Conservation (phyloP, 306 rosid genomes). For the Castanopsis chinensis region DNA sequence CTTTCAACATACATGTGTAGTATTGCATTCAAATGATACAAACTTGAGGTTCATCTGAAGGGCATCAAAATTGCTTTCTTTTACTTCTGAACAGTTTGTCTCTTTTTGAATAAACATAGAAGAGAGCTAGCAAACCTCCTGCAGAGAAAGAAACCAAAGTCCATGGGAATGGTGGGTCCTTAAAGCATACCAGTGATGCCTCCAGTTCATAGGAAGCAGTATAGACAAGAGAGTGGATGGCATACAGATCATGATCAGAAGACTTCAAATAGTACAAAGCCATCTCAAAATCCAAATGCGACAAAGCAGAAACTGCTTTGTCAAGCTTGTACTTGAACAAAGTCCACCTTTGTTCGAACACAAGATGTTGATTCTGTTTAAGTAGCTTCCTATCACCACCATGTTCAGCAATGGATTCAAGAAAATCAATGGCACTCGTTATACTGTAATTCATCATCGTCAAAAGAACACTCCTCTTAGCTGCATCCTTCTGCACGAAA, state of each 20-base stretch:
- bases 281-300: conserved; percentile 84
- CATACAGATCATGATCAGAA: conserved; percentile 88
- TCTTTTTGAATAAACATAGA: conserved; percentile 63
- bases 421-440: conserved; percentile 66
- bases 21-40: conserved; percentile 51
- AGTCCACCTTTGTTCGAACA: conserved; percentile 88
- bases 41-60: conserved; percentile 30
- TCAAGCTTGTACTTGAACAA: conserved; percentile 84
- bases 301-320: conserved; percentile 79
- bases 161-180: conserved; percentile 95
- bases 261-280: conserved; percentile 74
- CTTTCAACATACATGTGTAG: conserved; percentile 46
- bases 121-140: conserved; percentile 45
- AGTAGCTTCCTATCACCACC: conserved; percentile 86
- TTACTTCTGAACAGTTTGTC: conserved; percentile 76
- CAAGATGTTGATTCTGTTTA: conserved; percentile 58
- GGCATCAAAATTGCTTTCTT: conserved; percentile 87
- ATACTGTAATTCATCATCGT: conserved; percentile 69
- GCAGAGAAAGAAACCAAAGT: conserved; percentile 45
- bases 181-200: conserved; percentile 86
- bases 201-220: conserved; percentile 77
- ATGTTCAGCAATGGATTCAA: conserved; percentile 62
- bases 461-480: conserved; percentile 76
- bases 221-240: conserved; percentile 80
- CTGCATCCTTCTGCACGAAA: conserved; percentile 95